Evolutionary conservation across 2,329 filamentous ascomycete genomes (phyloP).

Genomic region (Alternaria longipes): DNA sequence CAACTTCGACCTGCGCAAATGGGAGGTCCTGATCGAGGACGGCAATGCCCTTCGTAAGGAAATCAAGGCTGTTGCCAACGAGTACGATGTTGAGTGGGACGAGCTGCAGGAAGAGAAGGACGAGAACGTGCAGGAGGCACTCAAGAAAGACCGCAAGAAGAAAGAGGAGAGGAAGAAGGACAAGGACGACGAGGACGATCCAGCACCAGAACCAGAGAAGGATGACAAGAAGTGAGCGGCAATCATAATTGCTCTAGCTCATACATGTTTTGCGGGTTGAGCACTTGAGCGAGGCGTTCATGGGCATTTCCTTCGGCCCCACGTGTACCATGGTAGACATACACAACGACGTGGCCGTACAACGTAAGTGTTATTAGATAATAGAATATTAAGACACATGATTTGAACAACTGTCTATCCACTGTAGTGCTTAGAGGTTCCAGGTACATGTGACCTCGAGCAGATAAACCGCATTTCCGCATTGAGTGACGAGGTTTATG

Average conservation of each 20-base stretch:
- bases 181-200: conserved; percentile 46
- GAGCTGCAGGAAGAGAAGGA: conserved; percentile 76
- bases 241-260: not conserved
- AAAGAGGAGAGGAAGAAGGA: conserved; percentile 48
- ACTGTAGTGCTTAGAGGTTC: too few species aligned
- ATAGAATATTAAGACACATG: not conserved
- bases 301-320: not conserved
- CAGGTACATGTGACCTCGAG: too few species aligned
- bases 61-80: conserved; percentile 79
- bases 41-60: conserved; percentile 80
- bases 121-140: conserved; percentile 64
- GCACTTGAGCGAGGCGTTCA: conserved; percentile 18
- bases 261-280: conserved; percentile 2
- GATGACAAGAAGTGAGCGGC: conserved; percentile 7
- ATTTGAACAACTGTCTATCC: too few species aligned
- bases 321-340: conserved; percentile 9
- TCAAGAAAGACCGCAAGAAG: conserved; percentile 59
- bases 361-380: not conserved
- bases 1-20: conserved; percentile 78
- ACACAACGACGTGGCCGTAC: not conserved
- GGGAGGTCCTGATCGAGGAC: conserved; percentile 82
- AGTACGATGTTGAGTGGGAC: conserved; percentile 93
- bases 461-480: too few species aligned
- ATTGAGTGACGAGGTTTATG: too few species aligned
- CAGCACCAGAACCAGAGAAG: conserved; percentile 15